Evolutionary conservation across 306 rosid genomes (phyloP).

Genomic region (Dryas drummondii): DNA sequence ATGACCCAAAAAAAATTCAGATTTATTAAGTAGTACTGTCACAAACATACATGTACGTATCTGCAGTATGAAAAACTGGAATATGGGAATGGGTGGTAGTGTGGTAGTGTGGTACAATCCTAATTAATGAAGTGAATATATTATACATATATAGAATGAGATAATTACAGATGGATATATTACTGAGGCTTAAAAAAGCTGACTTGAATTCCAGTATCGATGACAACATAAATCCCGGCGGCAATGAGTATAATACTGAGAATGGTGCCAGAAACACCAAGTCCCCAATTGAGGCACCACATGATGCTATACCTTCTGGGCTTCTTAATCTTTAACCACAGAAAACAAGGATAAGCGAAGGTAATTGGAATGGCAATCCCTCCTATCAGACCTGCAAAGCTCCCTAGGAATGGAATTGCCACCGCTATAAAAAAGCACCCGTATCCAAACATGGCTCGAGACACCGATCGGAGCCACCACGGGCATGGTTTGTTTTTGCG

Average conservation of each 20-base stretch:
- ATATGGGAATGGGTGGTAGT: background rate
- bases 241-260: slow-evolving; percentile 24
- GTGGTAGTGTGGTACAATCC: background rate
- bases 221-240: slow-evolving; percentile 32
- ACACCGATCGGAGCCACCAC: slow-evolving; percentile 36
- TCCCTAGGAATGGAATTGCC: slow-evolving; percentile 37
- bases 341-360: slow-evolving; percentile 42
- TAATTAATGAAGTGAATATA: background rate
- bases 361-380: slow-evolving; percentile 40
- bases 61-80: background rate
- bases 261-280: slow-evolving; percentile 31
- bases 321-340: slow-evolving; percentile 43
- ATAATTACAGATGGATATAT: background rate
- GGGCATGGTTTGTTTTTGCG: slow-evolving; percentile 37
- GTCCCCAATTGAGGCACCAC: slow-evolving; percentile 42
- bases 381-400: slow-evolving; percentile 38
- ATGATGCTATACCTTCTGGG: slow-evolving; percentile 25
- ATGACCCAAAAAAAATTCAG: background rate
- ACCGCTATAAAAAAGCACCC: slow-evolving; percentile 30
- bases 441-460: slow-evolving; percentile 33
- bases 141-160: background rate
- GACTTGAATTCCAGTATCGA: slow-evolving; percentile 31
- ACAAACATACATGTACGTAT: background rate
- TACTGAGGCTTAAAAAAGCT: slow-evolving; percentile 43
- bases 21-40: background rate